These are phyloP conservation scores for Diaporthe vaccinii DNA, from an alignment of 2,329 filamentous ascomycete genomes.

Conservation along the genomic window DNA sequence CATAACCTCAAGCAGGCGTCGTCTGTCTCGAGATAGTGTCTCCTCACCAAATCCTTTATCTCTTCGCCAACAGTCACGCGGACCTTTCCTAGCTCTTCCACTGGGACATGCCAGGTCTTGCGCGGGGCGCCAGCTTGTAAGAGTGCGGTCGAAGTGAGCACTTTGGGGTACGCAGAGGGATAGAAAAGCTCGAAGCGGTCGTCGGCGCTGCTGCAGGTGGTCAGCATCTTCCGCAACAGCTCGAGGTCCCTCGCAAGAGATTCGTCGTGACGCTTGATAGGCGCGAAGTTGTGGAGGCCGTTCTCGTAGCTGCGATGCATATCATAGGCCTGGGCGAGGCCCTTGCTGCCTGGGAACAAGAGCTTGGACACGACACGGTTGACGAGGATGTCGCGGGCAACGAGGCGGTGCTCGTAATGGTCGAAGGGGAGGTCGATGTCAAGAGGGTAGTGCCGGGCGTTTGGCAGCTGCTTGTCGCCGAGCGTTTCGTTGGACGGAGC, in stretches of 20 bases:
- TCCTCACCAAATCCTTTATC: slow-evolving; percentile 43
- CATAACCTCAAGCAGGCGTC: slow-evolving; percentile 42
- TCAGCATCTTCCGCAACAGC: slow-evolving; percentile 46
- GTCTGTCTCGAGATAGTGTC: slow-evolving; percentile 46
- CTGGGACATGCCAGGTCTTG: not conserved
- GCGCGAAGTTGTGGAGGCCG: slow-evolving; percentile 38
- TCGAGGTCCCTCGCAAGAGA: slow-evolving; percentile 48
- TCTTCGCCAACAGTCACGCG: slow-evolving; percentile 38
- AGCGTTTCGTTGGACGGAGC: not conserved
- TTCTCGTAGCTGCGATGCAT: not conserved
- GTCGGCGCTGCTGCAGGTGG: slow-evolving; percentile 41
- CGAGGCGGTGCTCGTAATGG: slow-evolving; percentile 52
- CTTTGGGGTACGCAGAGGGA: not conserved
- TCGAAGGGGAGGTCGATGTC: slow-evolving; percentile 51
- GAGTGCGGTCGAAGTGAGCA: not conserved
- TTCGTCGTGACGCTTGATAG: slow-evolving; percentile 44
- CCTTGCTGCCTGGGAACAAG: slow-evolving; percentile 44
- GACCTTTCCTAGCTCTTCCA: not conserved
- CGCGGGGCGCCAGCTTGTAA: not conserved
- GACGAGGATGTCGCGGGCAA: slow-evolving; percentile 49
- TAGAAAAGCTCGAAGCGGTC: not conserved
- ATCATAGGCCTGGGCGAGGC: slow-evolving; percentile 40
- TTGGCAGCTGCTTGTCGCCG: not conserved
- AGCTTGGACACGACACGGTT: slow-evolving; percentile 50
- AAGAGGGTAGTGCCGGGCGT: slow-evolving; percentile 50